A percentile compares a stretch with the other conserved stretches of the same genome.
phyloP scores from a whole-genome alignment of 2,329 filamentous ascomycete genomes.

The Aspergillus novofumigatus region DNA sequence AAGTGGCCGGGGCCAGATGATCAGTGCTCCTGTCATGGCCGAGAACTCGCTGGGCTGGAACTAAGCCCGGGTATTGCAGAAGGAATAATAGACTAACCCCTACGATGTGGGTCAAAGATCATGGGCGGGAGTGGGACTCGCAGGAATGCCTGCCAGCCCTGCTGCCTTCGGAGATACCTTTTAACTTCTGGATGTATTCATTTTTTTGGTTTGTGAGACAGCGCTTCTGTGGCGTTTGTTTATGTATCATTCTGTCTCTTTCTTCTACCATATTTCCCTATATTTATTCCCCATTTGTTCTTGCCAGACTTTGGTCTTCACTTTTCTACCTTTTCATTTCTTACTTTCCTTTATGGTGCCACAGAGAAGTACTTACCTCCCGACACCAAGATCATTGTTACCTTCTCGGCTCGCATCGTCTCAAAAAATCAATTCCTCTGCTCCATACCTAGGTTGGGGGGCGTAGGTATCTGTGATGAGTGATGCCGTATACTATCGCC shows the following conservation, averaged over 20 bases:
- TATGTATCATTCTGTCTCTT: constrained; percentile 10
- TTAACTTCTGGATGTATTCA: constrained; percentile 21
- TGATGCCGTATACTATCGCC: constrained; percentile 13
- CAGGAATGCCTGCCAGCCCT: background rate
- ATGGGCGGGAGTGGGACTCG: constrained; percentile 7
- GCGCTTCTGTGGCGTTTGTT: constrained; percentile 12
- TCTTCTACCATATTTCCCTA: constrained; percentile 22
- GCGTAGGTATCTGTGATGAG: constrained; percentile 21
- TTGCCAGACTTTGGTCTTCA: constrained; percentile 3
- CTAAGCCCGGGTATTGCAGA: constrained; percentile 45
- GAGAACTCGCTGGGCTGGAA: constrained; percentile 97
- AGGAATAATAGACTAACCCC: constrained; percentile 13
- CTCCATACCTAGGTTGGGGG: constrained; percentile 17
- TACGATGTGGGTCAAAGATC: constrained; percentile 15
- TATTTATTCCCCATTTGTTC: constrained; percentile 36
- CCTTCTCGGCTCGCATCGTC: constrained; percentile 11
- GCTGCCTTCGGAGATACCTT: constrained; percentile 15
- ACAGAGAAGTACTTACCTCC: constrained; percentile 7
- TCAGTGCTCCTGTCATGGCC: constrained; percentile 84
- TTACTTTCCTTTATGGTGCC: constrained; percentile 21
- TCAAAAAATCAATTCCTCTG: constrained; percentile 6
- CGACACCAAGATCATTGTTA: constrained; percentile 13
- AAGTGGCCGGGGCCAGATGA: constrained; percentile 64
- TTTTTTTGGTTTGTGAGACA: constrained; percentile 6
- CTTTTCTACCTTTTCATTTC: constrained; percentile 10